Conservation (phyloP, 495 filamentous ascomycete genomes). For the Penicillium verhagenii region DNA sequence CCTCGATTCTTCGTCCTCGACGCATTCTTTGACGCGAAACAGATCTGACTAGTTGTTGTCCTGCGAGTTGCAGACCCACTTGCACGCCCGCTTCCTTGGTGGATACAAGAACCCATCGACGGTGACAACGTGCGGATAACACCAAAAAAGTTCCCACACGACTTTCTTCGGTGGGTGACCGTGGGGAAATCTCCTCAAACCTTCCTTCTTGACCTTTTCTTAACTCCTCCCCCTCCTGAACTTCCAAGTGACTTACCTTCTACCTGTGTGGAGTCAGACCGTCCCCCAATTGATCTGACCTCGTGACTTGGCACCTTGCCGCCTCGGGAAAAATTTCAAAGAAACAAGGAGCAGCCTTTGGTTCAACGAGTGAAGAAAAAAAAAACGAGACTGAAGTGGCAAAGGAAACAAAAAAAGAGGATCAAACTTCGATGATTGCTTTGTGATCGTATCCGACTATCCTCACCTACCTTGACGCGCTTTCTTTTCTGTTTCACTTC, state of each 20-base stretch:
- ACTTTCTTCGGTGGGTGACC: constrained; percentile 44
- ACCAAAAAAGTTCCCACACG: constrained; percentile 40
- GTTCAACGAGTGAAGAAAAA: neutral
- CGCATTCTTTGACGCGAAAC: constrained; percentile 41
- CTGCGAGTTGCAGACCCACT: constrained; percentile 41
- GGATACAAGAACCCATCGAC: constrained; percentile 46
- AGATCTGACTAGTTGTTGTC: constrained; percentile 42
- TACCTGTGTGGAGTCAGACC: constrained; percentile 21
- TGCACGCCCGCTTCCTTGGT: constrained; percentile 45
- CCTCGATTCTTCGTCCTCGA: constrained; percentile 19
- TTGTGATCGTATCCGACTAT: constrained; percentile 37
- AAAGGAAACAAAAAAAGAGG: constrained; percentile 8
- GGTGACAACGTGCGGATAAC: constrained; percentile 50
- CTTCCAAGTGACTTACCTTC: constrained; percentile 12
- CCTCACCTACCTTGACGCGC: constrained; percentile 1
- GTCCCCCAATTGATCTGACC: constrained; percentile 4
- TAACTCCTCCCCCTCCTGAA: constrained; percentile 10
- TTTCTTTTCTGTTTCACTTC: constrained; percentile 19
- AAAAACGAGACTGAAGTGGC: neutral
- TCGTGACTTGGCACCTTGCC: constrained; percentile 19
- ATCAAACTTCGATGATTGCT: constrained; percentile 46
- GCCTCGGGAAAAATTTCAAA: constrained; percentile 21
- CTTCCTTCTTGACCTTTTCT: constrained; percentile 32
- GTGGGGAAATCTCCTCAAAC: constrained; percentile 45
- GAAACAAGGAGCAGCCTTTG: constrained; percentile 17